A percentile compares a stretch with the other conserved stretches of the same genome.
phyloP scores from a whole-genome alignment of 371 early-diverging fungal genomes.

The Fennellomyces sp. region DNA sequence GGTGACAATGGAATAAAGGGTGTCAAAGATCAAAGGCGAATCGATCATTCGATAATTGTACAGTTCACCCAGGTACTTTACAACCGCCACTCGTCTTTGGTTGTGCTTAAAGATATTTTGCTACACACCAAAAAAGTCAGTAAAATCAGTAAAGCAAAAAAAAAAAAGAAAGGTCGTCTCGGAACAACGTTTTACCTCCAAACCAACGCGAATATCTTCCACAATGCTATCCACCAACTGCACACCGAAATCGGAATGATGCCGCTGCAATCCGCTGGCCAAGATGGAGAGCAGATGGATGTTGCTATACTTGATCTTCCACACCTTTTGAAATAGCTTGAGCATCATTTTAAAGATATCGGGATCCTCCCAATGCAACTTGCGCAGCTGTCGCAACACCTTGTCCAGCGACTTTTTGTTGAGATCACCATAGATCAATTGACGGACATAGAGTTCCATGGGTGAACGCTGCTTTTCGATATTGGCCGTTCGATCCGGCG shows the following conservation, averaged over 20 bases:
- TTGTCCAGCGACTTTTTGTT: conserved; percentile 67
- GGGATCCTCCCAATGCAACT: conserved; percentile 85
- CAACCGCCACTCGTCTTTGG: conserved; percentile 83
- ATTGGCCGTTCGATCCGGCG: conserved; percentile 68
- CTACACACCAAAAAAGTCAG: no score
- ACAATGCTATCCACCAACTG: conserved; percentile 83
- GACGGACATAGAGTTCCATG: conserved; percentile 85
- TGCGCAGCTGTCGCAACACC: conserved; percentile 78
- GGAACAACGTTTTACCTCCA: conserved; percentile 63
- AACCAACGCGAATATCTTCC: conserved; percentile 87
- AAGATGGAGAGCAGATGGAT: conserved; percentile 84
- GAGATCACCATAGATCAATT: conserved; percentile 84
- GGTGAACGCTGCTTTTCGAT: conserved; percentile 69
- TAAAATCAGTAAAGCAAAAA: conserved; percentile 3
- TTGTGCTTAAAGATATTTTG: conserved; percentile 88
- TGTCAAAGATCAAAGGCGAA: conserved; percentile 78
- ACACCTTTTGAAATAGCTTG: conserved; percentile 81
- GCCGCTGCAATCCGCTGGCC: conserved; percentile 74
- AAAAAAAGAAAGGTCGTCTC: neutral
- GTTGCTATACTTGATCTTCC: conserved; percentile 92
- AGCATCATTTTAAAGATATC: conserved; percentile 40
- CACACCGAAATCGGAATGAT: conserved; percentile 88
- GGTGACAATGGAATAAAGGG: conserved; percentile 80
- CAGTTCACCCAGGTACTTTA: conserved; percentile 89
- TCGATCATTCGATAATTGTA: conserved; percentile 90